Evolutionary conservation across 495 filamentous ascomycete species (phyloP).

Genomic region (Schizothecium vesticola): DNA sequence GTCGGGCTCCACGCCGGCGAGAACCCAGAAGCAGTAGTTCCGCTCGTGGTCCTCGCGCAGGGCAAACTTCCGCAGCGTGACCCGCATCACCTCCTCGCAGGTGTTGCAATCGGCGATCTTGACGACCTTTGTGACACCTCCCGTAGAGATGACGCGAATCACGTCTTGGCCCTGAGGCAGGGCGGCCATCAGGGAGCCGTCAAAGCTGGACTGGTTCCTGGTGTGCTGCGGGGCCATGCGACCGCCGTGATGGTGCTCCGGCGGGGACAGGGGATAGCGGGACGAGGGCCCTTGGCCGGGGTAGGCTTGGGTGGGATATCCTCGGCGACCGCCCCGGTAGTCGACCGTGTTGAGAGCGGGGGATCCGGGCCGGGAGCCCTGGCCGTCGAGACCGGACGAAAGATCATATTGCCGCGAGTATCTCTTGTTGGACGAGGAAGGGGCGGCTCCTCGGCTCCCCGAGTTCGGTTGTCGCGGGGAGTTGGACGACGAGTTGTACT

Average conservation of each 20-base stretch:
- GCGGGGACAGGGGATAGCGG: slow-evolving; percentile 37
- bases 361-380: slow-evolving; percentile 66
- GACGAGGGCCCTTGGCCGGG: slow-evolving; percentile 26
- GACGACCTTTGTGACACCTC: slow-evolving; percentile 84
- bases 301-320: slow-evolving; percentile 39
- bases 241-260: slow-evolving; percentile 34
- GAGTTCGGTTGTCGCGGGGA: slow-evolving; percentile 59
- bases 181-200: slow-evolving; percentile 73
- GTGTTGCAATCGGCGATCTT: slow-evolving; percentile 85
- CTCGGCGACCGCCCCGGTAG: slow-evolving; percentile 38
- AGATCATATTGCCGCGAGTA: slow-evolving; percentile 64
- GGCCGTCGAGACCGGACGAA: slow-evolving; percentile 36
- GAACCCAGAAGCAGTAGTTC: slow-evolving; percentile 76
- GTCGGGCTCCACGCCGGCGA: slow-evolving; percentile 78
- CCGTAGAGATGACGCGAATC: slow-evolving; percentile 86
- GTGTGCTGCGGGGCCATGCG: slow-evolving; percentile 48
- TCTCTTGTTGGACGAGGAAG: slow-evolving; percentile 60
- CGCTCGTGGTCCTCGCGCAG: slow-evolving; percentile 69
- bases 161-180: slow-evolving; percentile 74
- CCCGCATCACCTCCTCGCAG: slow-evolving; percentile 81
- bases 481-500: slow-evolving; percentile 59
- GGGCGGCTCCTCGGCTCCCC: slow-evolving; percentile 41
- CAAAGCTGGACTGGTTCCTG: slow-evolving; percentile 65
- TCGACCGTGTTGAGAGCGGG: slow-evolving; percentile 52
- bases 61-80: slow-evolving; percentile 75